Evolutionary conservation across 1,284 basidiomycete species (phyloP).

Genomic region (Bondarzewia mesenterica): DNA sequence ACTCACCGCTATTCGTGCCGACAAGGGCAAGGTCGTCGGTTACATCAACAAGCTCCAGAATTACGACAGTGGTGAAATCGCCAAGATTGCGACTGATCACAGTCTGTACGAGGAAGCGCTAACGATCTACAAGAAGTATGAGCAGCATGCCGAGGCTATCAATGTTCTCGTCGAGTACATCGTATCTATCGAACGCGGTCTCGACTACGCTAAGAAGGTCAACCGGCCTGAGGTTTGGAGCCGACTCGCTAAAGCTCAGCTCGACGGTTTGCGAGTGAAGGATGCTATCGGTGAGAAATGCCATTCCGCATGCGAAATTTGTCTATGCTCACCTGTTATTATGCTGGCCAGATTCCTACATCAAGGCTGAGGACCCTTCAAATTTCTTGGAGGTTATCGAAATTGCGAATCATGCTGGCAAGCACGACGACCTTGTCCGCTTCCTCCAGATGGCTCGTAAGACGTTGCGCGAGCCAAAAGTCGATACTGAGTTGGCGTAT

Average conservation of each 20-base stretch:
- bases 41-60: conserved; percentile 98
- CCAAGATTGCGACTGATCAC: conserved; percentile 95
- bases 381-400: conserved; percentile 98
- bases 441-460: conserved; percentile 99
- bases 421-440: conserved; percentile 96
- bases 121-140: conserved; percentile 93
- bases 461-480: conserved; percentile 92
- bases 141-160: conserved; percentile 91
- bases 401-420: conserved; percentile 92
- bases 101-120: conserved; percentile 96
- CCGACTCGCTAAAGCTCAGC: conserved; percentile 96
- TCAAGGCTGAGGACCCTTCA: conserved; percentile 94
- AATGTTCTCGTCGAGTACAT: conserved; percentile 98
- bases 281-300: conserved; percentile 82
- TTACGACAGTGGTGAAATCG: conserved; percentile 93
- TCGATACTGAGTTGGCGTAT: conserved; percentile 96
- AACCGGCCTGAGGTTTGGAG: conserved; percentile 97
- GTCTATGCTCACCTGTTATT: neutral
- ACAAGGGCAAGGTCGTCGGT: conserved; percentile 97
- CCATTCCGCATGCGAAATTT: neutral
- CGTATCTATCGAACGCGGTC: conserved; percentile 94
- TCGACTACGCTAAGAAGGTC: conserved; percentile 95
- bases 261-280: conserved; percentile 97
- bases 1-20: conserved; percentile 93
- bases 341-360: conserved; percentile 77